Base-by-base conservation (phyloP, 1,284 basidiomycete genomes). In the Puccinia coronata region DNA sequence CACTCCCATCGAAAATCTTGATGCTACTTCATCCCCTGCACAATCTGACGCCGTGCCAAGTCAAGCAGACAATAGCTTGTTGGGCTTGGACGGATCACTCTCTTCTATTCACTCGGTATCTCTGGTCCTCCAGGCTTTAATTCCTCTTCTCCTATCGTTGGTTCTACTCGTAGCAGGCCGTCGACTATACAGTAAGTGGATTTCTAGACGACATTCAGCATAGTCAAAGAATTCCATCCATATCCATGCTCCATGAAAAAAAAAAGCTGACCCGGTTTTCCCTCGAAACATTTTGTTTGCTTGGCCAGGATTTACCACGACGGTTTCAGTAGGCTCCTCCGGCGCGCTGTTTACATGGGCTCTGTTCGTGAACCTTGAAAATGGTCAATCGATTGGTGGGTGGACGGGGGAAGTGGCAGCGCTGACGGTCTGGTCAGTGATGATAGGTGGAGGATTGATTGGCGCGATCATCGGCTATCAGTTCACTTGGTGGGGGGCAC, bases 341-440 rank as follows among this genome's bases (percentile, higher is more conserved):
- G 14, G 31, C 31, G 49, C 71, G 51, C 36, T 73, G 51, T 41
- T 73, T 28, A 57, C 71, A 5, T 73, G 71, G 71, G 71, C 53
- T 0, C 71, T 73, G 4, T 57, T 55, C 28, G 71, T 73, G 8
- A 73, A 73, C 34, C 31, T 73, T 11, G 71, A 73, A 57, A 20
- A n/a, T 28, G 71, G 71, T 0, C 49, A 53, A 57, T 73, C 71
- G n/a, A 73, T 73, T 57, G 71, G 71, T n/a, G 51, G 51, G 0
- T 73, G 71, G 71, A 57, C 49, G 25, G 71, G 71, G 14, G 71
- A 73, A 25, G 71, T 73, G 23, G 71, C 71, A 8, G 71, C 71
- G 16, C 11, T 73, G 36, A 73, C 51, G 12, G 71, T 73, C 0
- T 73, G 71, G 71, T 73, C 71, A 36, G 53, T 57, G 28, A 73